Percentiles rank a stretch among this genome's conserved stretches.
phyloP scores from a whole-genome alignment of 2,329 filamentous ascomycete species.

The Graphilbum fragrans region DNA sequence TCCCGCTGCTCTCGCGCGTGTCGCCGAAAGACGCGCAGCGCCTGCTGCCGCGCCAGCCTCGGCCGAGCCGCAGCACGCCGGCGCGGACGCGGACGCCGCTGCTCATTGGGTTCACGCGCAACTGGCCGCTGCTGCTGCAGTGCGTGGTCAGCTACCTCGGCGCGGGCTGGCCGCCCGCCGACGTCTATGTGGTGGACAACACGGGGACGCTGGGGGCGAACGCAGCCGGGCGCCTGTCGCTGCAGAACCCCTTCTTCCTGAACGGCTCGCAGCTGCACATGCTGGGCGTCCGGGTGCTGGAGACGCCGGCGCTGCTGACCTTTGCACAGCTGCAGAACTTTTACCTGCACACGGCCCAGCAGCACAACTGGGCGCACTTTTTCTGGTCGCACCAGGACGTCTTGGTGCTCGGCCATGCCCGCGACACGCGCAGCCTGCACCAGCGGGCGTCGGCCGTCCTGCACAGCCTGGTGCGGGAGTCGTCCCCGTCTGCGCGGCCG shows the following conservation, averaged over 20 bases:
- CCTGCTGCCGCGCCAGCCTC: slow-evolving; percentile 19
- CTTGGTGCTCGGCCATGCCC: slow-evolving; percentile 22
- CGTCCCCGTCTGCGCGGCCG: slow-evolving; percentile 16
- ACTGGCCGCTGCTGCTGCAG: slow-evolving; percentile 42
- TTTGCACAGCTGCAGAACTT: slow-evolving; percentile 45
- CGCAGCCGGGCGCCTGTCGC: slow-evolving; percentile 28
- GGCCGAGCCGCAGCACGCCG: slow-evolving; percentile 11
- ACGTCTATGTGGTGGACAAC: slow-evolving; percentile 49
- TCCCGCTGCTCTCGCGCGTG: slow-evolving; percentile 23
- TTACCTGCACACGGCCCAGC: slow-evolving; percentile 30
- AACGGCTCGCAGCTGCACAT: slow-evolving; percentile 33
- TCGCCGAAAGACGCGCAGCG: slow-evolving; percentile 23
- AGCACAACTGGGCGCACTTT: slow-evolving; percentile 33
- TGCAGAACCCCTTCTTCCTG: slow-evolving; percentile 45
- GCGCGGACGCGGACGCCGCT: slow-evolving; percentile 26
- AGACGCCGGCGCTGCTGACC: slow-evolving; percentile 35
- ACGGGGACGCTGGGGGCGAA: slow-evolving; percentile 44
- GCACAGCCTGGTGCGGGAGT: slow-evolving; percentile 23
- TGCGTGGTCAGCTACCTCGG: slow-evolving; percentile 44
- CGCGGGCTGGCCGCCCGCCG: slow-evolving; percentile 42
- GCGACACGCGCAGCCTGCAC: slow-evolving; percentile 16
- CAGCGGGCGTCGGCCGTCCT: slow-evolving; percentile 23
- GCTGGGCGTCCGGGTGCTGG: slow-evolving; percentile 33
- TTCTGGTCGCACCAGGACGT: slow-evolving; percentile 44
- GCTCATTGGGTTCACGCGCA: slow-evolving; percentile 46